Evolutionary conservation across 1,284 basidiomycete genomes (phyloP), one percentile per base, ranked within the genome.

Genomic region (Leccinum griseonigrum): DNA sequence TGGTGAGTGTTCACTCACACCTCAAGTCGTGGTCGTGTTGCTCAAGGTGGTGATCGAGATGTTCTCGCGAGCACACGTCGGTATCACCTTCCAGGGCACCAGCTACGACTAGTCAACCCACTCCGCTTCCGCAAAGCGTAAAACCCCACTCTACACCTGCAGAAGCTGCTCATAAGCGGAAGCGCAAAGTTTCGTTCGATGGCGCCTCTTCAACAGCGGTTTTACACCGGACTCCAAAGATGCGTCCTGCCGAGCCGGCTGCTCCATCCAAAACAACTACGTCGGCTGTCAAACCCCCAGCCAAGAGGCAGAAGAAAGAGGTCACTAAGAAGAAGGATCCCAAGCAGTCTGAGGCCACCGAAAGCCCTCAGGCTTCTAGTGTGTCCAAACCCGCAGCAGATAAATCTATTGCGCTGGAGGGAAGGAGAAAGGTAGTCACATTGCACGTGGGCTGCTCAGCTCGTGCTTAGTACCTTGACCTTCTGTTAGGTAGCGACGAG

Each of bases 281-380:
- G 22, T 7, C 46, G 22, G 46, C 22, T 13, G 16, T 3, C 1
- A 59, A 57, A 14, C 67, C 67, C 7, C 60, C 56, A 4, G 66
- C 60, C 69, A 75, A 75, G 40, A 73, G 53, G 50, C 56, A 8
- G 18, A 73, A 61, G 60, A 57, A 53, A n/a, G 57, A 50, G 14
- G 22, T 34, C 6, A 38, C 43, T 3, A 60, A 57, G 22, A 54
- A 43, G 3, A 63, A 59, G 16, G 66, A 62, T 8, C 34, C 28
- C 32, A 40, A 60, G 18, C 40, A 43, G 6, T 7, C 53, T 2
- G 60, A 36, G 1, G 38, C 4, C 18, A 18, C 11, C 4, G 64
- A 62, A 43, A 57, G 29, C 28, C 13, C 61, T 29, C 31, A 66
- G 28, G 28, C 13, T 18, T 52, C 54, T 34, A 26, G 43, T 18